Conservation (phyloP, 768 basidiomycete species). For the Tylopilus balloui region DNA sequence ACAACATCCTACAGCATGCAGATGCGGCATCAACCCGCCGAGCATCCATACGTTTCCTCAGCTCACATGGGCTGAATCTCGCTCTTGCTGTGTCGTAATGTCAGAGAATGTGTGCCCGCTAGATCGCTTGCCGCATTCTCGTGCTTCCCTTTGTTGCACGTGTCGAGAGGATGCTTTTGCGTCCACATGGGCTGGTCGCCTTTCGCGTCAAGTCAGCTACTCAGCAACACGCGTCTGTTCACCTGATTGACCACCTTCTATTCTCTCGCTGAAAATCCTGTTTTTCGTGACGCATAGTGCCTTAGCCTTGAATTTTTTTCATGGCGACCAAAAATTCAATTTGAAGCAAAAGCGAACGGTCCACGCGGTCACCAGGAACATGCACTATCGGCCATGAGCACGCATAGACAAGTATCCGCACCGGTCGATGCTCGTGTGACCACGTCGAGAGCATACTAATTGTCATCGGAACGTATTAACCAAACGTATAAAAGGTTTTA, state of each 20-base stretch:
- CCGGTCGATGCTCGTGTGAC: neutral
- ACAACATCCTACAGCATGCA: neutral
- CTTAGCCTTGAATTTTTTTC: neutral
- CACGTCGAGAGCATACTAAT: neutral
- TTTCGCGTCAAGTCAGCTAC: neutral
- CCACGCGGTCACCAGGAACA: neutral
- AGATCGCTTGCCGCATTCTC: neutral
- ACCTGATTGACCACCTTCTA: slow-evolving; percentile 1
- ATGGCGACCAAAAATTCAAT: neutral
- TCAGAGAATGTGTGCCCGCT: neutral
- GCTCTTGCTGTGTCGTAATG: neutral
- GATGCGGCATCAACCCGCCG: neutral
- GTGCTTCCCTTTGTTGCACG: neutral
- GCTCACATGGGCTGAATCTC: neutral
- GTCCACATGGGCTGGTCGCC: slow-evolving; percentile 2
- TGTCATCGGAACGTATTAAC: neutral
- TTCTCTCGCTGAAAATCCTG: neutral
- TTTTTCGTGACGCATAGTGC: neutral
- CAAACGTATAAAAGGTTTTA: slow-evolving; percentile 10
- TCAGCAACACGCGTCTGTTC: neutral
- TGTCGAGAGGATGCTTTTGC: neutral
- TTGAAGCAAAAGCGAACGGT: neutral
- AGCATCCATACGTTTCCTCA: neutral
- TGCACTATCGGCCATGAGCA: neutral
- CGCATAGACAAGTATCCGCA: neutral